Conservation (phyloP, 129 eudicot species). For the Solidago caesia region DNA sequence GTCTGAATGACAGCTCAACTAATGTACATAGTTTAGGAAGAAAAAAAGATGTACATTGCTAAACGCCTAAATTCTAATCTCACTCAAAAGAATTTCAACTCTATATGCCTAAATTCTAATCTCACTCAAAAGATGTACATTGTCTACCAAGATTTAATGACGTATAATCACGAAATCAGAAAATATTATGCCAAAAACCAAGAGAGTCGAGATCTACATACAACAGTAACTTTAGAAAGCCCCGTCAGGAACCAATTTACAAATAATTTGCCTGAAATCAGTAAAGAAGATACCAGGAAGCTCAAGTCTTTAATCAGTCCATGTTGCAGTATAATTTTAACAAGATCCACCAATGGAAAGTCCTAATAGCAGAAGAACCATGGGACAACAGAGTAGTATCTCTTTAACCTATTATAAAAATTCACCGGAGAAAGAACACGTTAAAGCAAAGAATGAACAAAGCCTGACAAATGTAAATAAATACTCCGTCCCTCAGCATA, state of each 20-base stretch:
- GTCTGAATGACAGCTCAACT: background rate
- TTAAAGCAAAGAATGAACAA: background rate
- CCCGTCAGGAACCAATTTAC: background rate
- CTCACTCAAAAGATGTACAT: no score
- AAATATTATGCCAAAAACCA: no score
- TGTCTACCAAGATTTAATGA: conserved; percentile 1
- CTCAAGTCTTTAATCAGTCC: conserved; percentile 16
- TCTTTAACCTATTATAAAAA: background rate
- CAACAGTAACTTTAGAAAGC: background rate
- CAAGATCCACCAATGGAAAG: background rate
- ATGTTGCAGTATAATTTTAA: background rate
- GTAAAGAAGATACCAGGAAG: background rate
- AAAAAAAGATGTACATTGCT: background rate
- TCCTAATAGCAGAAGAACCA: background rate
- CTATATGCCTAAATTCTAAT: background rate
- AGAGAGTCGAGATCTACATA: conserved; percentile 6
- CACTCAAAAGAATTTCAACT: background rate
- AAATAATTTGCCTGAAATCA: background rate
- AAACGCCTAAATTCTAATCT: background rate
- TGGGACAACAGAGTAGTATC: background rate
- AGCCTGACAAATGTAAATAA: background rate
- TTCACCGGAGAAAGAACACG: background rate
- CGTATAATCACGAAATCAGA: background rate
- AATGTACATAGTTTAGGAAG: background rate
- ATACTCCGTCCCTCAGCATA: background rate